Evolutionary conservation across 1,139 yeast genomes (phyloP).

Genomic region (Zygosaccharomyces pseudobailii): DNA sequence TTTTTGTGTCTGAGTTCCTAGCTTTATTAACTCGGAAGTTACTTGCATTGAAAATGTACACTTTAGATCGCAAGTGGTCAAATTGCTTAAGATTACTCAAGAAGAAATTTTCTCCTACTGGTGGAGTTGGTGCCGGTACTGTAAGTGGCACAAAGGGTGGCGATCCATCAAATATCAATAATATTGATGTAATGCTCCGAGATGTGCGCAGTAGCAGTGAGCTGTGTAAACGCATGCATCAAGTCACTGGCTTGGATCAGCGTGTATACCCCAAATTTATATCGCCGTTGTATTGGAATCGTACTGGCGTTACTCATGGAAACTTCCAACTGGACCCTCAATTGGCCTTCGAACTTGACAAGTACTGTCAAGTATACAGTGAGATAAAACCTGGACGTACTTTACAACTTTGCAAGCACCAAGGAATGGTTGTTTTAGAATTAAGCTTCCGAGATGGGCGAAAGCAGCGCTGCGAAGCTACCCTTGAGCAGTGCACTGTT

Average conservation of each 20-base stretch:
- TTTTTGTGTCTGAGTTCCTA: conserved; percentile 68
- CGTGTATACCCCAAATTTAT: conserved; percentile 25
- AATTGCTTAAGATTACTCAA: conserved; percentile 20
- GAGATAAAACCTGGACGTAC: conserved; percentile 52
- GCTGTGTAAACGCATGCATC: conserved; percentile 36
- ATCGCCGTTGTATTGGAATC: conserved; percentile 30
- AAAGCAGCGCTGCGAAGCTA: conserved; percentile 43
- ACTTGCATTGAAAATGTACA: conserved; percentile 44
- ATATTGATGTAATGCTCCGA: conserved; percentile 77
- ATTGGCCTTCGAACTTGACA: conserved; percentile 36
- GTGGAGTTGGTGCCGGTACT: conserved; percentile 1
- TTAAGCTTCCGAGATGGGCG: conserved; percentile 47
- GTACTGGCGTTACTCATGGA: conserved; percentile 1
- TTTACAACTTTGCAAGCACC: conserved; percentile 52
- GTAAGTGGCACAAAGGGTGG: conserved; percentile 9
- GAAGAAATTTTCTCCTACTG: conserved; percentile 12
- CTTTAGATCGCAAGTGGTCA: conserved; percentile 32
- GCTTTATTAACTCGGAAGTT: conserved; percentile 62
- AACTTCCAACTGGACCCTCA: conserved; percentile 9
- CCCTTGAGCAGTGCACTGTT: conserved; percentile 68
- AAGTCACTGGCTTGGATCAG: conserved; percentile 12
- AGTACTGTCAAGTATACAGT: conserved; percentile 43
- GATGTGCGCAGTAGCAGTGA: conserved; percentile 58
- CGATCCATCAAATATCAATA: conserved; percentile 45
- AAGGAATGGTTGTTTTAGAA: conserved; percentile 60